Percentiles rank a stretch among this genome's conserved stretches.
Conservation (phyloP, 2,329 filamentous ascomycete genomes). For the Colletotrichum sp. region DNA sequence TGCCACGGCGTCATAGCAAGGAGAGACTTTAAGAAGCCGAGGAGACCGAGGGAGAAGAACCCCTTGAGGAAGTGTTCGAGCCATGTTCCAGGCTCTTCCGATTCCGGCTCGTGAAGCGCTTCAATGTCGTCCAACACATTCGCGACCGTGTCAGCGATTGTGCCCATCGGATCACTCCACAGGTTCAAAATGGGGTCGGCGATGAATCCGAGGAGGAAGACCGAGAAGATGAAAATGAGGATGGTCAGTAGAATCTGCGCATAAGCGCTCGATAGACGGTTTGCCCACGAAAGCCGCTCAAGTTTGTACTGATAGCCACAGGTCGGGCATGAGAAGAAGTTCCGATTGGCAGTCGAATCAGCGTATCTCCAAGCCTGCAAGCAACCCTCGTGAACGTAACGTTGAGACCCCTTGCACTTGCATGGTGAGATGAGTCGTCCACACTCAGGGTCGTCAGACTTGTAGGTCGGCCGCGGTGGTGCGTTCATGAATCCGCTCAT, state of each 20-base stretch:
- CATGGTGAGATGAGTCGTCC: conserved; percentile 88
- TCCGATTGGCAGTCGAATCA: conserved; percentile 67
- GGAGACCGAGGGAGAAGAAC: conserved; percentile 83
- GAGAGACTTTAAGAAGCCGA: conserved; percentile 84
- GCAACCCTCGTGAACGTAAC: conserved; percentile 94
- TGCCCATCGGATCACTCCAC: conserved; percentile 79
- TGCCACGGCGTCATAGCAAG: conserved; percentile 77
- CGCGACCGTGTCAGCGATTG: conserved; percentile 58
- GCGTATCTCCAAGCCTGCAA: conserved; percentile 82
- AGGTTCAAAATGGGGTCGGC: conserved; percentile 92
- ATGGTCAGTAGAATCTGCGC: conserved; percentile 76
- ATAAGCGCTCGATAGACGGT: conserved; percentile 69
- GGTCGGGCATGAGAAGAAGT: conserved; percentile 88
- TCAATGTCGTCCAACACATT: conserved; percentile 48
- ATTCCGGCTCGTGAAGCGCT: conserved; percentile 30
- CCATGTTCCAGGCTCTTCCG: conserved; percentile 68
- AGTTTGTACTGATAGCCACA: conserved; percentile 85
- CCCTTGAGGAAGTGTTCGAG: conserved; percentile 86
- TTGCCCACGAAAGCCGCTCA: conserved; percentile 77
- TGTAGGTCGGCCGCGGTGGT: conserved; percentile 58
- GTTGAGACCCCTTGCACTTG: conserved; percentile 89
- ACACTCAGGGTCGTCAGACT: conserved; percentile 74
- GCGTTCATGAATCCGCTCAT: conserved; percentile 16
- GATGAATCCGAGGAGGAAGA: conserved; percentile 88
- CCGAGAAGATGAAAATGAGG: conserved; percentile 69